Base-by-base conservation (phyloP, 345 rosid genomes). In the Pseudoturritis turrita region DNA sequence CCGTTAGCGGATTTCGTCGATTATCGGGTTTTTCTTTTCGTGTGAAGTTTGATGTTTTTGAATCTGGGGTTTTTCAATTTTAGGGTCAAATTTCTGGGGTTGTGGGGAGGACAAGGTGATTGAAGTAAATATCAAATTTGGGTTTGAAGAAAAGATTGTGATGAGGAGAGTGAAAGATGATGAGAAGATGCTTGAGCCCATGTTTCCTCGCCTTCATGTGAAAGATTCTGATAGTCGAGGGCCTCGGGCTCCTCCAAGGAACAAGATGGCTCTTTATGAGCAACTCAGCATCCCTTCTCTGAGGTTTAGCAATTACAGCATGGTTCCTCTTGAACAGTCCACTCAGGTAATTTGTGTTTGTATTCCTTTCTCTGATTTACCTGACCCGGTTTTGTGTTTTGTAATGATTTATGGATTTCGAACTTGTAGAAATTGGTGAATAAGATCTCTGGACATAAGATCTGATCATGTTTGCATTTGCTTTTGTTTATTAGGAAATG, bases 231-330 rank as follows among this genome's bases (percentile, higher is more conserved):
- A 84, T 54, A 84, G 78, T 80, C 18, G 51, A 17, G 87, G 90
- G 22, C 84, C 85, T 44, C 87, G 86, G 65, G 86, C 87, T 26
- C 90, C 96, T 74, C 90, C 92, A 29, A 81, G 90, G 75, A 89
- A 87, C 76, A 85, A 89, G 74, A 87, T 89, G 91, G 92, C 96
- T 72, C 84, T 85, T 43, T 87, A 87, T 70, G 92, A 87, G 45
- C 90, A 85, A 61, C 76, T 89, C 31, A 81, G 86, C 65, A 50
- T 87, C 18, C 92, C 96, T 67, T 80, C 86, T 43, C 87, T 81
- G 33, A 78, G 84, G 75, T 69, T 68, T 17, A 52, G 4, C 39
- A 36, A 18, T 35, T 37, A 28, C 14, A n/a, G 1, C 39, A 9
- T 56, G 8, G 4, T 53, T 23, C 59, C 44, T 58, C 63, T 45